A percentile compares a stretch with the other conserved stretches of the same genome.
Evolutionary conservation across 2,329 filamentous ascomycete genomes (phyloP).

Genomic region (Aureobasidium leucospermi): DNA sequence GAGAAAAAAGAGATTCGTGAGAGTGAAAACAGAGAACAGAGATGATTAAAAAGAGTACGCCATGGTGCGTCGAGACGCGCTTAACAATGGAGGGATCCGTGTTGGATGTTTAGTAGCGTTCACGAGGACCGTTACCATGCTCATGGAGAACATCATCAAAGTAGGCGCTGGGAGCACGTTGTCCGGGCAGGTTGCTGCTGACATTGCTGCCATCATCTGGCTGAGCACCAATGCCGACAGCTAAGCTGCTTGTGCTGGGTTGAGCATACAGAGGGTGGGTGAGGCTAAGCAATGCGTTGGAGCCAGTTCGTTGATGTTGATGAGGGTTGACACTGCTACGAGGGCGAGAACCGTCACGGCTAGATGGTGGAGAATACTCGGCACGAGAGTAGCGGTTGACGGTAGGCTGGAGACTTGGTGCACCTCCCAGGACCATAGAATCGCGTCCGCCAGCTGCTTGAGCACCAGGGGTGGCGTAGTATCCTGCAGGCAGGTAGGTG

Average conservation of each 20-base stretch:
- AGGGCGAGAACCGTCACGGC: slow-evolving; percentile 15
- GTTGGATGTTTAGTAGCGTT: slow-evolving; percentile 11
- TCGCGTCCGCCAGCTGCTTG: slow-evolving; percentile 35
- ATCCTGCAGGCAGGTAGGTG: slow-evolving; percentile 80
- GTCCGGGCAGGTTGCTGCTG: slow-evolving; percentile 48
- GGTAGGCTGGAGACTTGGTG: slow-evolving; percentile 25
- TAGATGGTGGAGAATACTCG: slow-evolving; percentile 18
- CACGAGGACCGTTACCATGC: slow-evolving; percentile 39
- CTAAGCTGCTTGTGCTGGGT: slow-evolving; percentile 30
- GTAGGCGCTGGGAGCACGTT: slow-evolving; percentile 78
- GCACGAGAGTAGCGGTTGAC: slow-evolving; percentile 23
- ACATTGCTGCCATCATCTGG: slow-evolving; percentile 33
- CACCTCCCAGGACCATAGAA: slow-evolving; percentile 37
- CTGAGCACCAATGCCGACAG: slow-evolving; percentile 20
- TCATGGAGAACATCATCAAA: slow-evolving; percentile 84
- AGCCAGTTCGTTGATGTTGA: not conserved
- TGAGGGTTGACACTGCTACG: not conserved
- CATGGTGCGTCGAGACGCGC: not conserved
- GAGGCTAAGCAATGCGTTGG: not conserved
- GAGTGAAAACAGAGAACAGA: not conserved
- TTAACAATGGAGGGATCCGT: not conserved
- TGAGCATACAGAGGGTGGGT: slow-evolving; percentile 21
- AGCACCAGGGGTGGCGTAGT: slow-evolving; percentile 67
- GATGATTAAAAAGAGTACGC: not conserved
- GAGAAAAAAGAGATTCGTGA: not conserved